Conservation (phyloP, 768 basidiomycete genomes). For the Collybiopsis confluens region DNA sequence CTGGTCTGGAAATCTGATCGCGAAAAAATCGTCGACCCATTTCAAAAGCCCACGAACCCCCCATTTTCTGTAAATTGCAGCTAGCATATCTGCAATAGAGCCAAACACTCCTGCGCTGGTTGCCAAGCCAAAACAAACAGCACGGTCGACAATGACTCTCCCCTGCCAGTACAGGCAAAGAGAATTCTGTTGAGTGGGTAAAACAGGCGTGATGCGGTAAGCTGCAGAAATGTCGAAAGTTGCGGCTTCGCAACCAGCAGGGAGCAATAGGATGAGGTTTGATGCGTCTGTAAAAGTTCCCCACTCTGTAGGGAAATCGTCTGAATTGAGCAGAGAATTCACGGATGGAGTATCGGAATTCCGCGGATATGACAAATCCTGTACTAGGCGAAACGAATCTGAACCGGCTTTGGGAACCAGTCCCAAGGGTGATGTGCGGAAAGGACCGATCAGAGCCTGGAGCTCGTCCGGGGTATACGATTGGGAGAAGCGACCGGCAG, state of each 20-base stretch:
- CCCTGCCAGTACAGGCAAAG: conserved; percentile 30
- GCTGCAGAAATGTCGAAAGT: conserved; percentile 37
- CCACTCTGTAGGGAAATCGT: conserved; percentile 31
- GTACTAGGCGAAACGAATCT: conserved; percentile 23
- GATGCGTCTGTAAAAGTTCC: conserved; percentile 28
- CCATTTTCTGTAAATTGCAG: too few relatives aligned
- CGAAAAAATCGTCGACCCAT: too few relatives aligned
- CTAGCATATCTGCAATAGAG: too few relatives aligned
- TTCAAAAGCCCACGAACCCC: too few relatives aligned
- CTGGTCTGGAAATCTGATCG: too few relatives aligned
- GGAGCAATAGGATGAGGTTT: conserved; percentile 23
- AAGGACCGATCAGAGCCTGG: conserved; percentile 34
- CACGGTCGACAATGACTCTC: too few relatives aligned
- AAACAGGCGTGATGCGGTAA: conserved; percentile 30
- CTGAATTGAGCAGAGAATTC: conserved; percentile 24
- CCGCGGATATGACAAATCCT: conserved; percentile 28
- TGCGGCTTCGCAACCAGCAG: conserved; percentile 28
- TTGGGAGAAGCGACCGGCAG: too few relatives aligned
- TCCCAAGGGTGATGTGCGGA: conserved; percentile 34
- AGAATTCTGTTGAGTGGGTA: conserved; percentile 27
- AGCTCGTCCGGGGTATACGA: conserved; percentile 7
- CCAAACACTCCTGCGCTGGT: too few relatives aligned
- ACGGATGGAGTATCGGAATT: conserved; percentile 21
- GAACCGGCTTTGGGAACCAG: conserved; percentile 30
- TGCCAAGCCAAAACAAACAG: too few relatives aligned